Evolutionary conservation across 331 rosid species (phyloP), one percentile per base, ranked within the genome.

Genomic region (Quercus phellos): DNA sequence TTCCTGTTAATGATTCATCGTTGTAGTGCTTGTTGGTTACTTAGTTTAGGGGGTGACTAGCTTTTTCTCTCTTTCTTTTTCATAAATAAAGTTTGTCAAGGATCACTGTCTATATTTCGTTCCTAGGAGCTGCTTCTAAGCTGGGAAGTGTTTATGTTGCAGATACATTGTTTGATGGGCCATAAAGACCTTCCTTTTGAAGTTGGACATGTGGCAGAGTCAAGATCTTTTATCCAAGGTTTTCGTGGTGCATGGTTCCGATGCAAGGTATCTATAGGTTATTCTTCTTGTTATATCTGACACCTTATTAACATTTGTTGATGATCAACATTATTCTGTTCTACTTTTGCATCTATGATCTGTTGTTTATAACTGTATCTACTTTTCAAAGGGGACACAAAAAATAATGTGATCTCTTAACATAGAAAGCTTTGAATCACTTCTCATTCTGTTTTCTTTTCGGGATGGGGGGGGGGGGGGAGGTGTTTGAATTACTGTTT

Each of bases 211-310:
- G 53, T 19, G 50, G 75, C 80, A 26, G 91, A 88, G 74, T 76
- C 83, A 12, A 75, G 83, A 68, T 85, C 86, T 11, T 88, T 88
- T 74, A 11, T 64, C 18, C 13, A 1, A 24, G 91, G 91, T 17
- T 88, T 27, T 74, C 91, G 91, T 27, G 88, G 89, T 67, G 81
- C 91, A 16, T 88, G 91, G 91, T 88, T 88, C 46, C 85, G 75
- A 26, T 85, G 86, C 70, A 83, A 88, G 91, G 91, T 88, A 84
- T 16, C 21, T 3, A 18, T 61, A 8, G 12, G 26, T 43, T 68
- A 32, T 66, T 34, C 13, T 18, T 17, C 46, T 32, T 5, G 6
- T 18, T 66, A 30, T 66, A 17, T 66, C 43, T 24, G 60, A 54
- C 54, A 38, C 18, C 21, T 17, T 18, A 18, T 30, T 4, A 3